Evolutionary conservation across 192 early-diverging fungal genomes (phyloP).

Genomic region (Blastocladiella britannica): DNA sequence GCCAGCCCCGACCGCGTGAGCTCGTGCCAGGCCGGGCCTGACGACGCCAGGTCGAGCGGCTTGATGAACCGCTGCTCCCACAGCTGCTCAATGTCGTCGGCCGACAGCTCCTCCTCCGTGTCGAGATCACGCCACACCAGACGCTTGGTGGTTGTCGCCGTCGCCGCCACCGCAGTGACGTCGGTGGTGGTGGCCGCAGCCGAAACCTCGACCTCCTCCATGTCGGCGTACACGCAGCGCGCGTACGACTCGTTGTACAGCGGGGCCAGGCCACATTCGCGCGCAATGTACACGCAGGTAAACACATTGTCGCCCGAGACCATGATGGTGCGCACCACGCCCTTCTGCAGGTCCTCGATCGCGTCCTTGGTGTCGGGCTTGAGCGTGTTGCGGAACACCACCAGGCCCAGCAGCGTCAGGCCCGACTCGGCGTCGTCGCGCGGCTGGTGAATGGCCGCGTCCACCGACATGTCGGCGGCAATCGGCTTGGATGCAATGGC

Average conservation of each 20-base stretch:
- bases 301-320: constrained; percentile 62
- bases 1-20: constrained; percentile 19
- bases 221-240: constrained; percentile 32
- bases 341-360: constrained; percentile 39
- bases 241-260: constrained; percentile 19
- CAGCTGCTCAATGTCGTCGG: constrained; percentile 12
- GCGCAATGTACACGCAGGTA: constrained; percentile 50
- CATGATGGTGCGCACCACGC: constrained; percentile 53
- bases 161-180: not conserved
- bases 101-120: constrained; percentile 18
- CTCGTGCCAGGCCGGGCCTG: constrained; percentile 40
- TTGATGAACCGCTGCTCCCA: constrained; percentile 10
- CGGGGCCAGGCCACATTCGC: constrained; percentile 39
- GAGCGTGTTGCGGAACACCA: constrained; percentile 57
- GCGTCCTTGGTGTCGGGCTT: constrained; percentile 47
- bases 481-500: constrained; percentile 43
- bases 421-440: constrained; percentile 41
- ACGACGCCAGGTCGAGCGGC: constrained; percentile 47
- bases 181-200: not conserved
- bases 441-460: constrained; percentile 13
- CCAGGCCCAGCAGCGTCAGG: constrained; percentile 30
- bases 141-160: too few relatives aligned
- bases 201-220: constrained; percentile 6
- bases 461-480: constrained; percentile 20
- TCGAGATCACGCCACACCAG: constrained; percentile 40